Percentiles rank a stretch among this genome's conserved stretches.
These are phyloP conservation scores for Tylopilus subfusipes DNA, from an alignment of 768 basidiomycete species.

Conservation along the genomic window DNA sequence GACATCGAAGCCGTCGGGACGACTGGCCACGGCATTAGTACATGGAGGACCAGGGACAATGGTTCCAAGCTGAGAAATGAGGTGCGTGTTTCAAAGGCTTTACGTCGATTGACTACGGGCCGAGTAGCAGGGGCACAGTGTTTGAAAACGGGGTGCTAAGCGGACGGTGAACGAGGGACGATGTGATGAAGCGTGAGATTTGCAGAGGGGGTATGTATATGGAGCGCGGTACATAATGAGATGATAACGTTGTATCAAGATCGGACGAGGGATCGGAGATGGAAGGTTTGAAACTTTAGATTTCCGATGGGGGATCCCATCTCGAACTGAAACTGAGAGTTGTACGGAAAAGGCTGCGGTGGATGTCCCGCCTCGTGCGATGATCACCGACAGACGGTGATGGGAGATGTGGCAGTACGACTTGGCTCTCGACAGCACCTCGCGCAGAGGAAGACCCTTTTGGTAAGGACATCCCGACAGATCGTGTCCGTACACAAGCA, in stretches of 20 bases:
- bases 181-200: constrained; percentile 24
- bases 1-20: constrained; percentile 10
- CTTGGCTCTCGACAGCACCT: constrained; percentile 18
- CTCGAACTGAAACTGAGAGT: constrained; percentile 7
- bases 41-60: constrained; percentile 1
- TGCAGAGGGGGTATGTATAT: constrained; percentile 18
- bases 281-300: constrained; percentile 30
- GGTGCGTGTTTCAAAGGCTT: constrained; percentile 8
- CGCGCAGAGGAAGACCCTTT: constrained; percentile 27
- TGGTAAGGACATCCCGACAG: constrained; percentile 32
- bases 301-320: constrained; percentile 25
- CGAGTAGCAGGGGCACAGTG: neutral
- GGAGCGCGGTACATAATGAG: constrained; percentile 30
- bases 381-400: constrained; percentile 25
- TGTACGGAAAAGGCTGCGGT: neutral
- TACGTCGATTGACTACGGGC: constrained; percentile 27
- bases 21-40: constrained; percentile 13
- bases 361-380: constrained; percentile 18
- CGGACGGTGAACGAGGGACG: neutral
- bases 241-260: constrained; percentile 35
- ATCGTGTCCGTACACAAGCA: too few species aligned
- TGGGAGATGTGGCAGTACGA: constrained; percentile 24
- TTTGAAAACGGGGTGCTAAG: too few species aligned
- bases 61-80: constrained; percentile 6
- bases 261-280: constrained; percentile 32